Evolutionary conservation across 2,329 filamentous ascomycete species (phyloP), one percentile per base, ranked within the genome.

Genomic region (Catunica adiposa): DNA sequence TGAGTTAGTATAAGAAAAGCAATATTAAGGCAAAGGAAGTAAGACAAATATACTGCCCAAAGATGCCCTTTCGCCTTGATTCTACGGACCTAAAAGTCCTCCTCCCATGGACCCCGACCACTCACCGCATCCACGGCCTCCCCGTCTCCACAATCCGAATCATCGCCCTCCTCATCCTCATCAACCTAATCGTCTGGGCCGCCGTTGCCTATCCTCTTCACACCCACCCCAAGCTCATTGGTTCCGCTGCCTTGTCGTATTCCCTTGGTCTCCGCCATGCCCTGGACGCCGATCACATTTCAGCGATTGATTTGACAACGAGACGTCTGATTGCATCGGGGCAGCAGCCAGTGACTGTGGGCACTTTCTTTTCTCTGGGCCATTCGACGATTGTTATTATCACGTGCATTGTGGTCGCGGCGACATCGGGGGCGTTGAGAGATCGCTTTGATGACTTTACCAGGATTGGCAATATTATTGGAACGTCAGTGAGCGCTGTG

Each of bases 221-320:
- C 60, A 73, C 71, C 61, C 70, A 78, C 65, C 72, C 77, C 0
- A 70, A 74, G 0, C 76, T 96, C 60, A 79, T 89, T 52, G 85
- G 85, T 1, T 83, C 89, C 2, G 87, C 89, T 1, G 81, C 89
- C 1, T 77, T 97, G 0, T 83, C 89, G 25, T 97, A 94, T 67
- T 87, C 87, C 0, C 77, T 97, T 9, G 90, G 90, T 2, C 77
- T 97, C 11, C 84, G 90, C 44, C 90, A 97, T 72, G 90, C 90
- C n/a, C 79, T 97, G 47, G 92, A 97, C 64, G 92, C 90, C n/a
- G 90, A 97, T 68, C 92, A 97, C 66, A 78, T 77, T 63, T 69
- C 70, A 62, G 90, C 89, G 60, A 98, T 97, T 63, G 90, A 97
- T 68, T 77, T 97, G 38, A 94, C 94, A 83, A 97, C 92, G 0